A percentile compares a stretch with the other conserved stretches of the same genome.
phyloP scores from a whole-genome alignment of 2,329 filamentous ascomycete species.

The Aspergillus quadricinctus region DNA sequence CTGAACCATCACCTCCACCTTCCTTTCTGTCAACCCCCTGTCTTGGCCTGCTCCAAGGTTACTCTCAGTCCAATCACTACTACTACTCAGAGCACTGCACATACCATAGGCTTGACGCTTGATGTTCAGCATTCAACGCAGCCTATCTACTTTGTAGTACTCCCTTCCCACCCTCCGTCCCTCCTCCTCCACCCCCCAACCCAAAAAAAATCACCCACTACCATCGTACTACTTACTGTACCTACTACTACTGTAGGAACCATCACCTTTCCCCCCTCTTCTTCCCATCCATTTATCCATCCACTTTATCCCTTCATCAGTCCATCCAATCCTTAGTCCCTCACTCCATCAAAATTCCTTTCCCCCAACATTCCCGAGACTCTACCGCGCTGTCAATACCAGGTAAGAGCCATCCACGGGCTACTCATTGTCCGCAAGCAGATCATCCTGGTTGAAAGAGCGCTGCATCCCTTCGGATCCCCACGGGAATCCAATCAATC shows the following conservation, averaged over 20 bases:
- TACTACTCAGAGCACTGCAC: neutral
- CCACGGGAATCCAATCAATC: neutral
- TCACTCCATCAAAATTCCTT: conserved; percentile 2
- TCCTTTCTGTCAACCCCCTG: conserved; percentile 1
- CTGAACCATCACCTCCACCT: conserved; percentile 1
- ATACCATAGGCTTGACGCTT: neutral
- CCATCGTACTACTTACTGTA: neutral
- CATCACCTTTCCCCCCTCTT: neutral
- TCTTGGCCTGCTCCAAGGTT: conserved; percentile 3
- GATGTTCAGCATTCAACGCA: neutral
- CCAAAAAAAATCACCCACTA: neutral
- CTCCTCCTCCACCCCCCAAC: neutral
- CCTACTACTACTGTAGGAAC: neutral
- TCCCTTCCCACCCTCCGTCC: neutral
- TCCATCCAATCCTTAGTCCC: conserved; percentile 1
- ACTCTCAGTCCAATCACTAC: neutral
- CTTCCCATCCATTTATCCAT: neutral
- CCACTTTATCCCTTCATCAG: neutral
- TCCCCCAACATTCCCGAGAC: neutral
- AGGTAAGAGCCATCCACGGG: neutral
- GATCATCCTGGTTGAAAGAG: neutral
- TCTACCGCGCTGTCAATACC: neutral
- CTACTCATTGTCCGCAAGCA: neutral
- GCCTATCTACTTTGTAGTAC: neutral
- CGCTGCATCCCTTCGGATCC: neutral